Percentiles rank a stretch among this genome's conserved stretches.
These are phyloP conservation scores for Mycosphaerella sp. DNA, from an alignment of 2,329 filamentous ascomycete species.

Conservation along the genomic window DNA sequence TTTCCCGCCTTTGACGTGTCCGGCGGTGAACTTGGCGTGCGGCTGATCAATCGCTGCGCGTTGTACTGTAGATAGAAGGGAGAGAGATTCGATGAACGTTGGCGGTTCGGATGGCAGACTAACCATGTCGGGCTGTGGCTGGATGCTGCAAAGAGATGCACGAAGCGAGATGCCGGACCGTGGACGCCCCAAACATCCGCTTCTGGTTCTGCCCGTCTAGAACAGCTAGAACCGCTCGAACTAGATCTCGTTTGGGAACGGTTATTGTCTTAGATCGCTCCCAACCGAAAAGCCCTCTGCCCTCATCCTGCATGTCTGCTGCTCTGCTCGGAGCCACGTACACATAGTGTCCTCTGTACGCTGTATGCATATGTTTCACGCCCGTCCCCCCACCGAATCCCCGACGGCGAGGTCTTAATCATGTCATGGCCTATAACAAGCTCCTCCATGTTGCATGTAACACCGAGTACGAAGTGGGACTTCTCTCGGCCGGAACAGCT, in stretches of 20 bases:
- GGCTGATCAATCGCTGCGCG: neutral
- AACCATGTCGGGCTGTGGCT: too few relatives aligned
- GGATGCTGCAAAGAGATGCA: too few relatives aligned
- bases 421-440: neutral
- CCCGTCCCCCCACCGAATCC: neutral
- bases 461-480: too few relatives aligned
- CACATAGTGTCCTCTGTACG: too few relatives aligned
- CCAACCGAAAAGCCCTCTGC: neutral
- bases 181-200: neutral
- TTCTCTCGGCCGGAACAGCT: too few relatives aligned
- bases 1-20: neutral
- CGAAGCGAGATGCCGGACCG: constrained; percentile 1
- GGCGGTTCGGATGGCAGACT: too few relatives aligned
- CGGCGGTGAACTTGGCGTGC: neutral
- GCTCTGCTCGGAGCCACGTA: too few relatives aligned
- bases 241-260: constrained; percentile 1
- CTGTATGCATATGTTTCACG: constrained; percentile 7
- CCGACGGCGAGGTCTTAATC: neutral
- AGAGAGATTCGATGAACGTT: too few relatives aligned
- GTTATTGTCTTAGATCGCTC: neutral
- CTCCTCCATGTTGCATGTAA: too few relatives aligned
- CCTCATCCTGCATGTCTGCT: neutral
- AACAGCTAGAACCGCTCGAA: too few relatives aligned
- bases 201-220: constrained; percentile 1
- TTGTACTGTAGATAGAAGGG: too few relatives aligned